Evolutionary conservation across 176 grass and related monocot species (phyloP).

Genomic region (Leersia perrieri): DNA sequence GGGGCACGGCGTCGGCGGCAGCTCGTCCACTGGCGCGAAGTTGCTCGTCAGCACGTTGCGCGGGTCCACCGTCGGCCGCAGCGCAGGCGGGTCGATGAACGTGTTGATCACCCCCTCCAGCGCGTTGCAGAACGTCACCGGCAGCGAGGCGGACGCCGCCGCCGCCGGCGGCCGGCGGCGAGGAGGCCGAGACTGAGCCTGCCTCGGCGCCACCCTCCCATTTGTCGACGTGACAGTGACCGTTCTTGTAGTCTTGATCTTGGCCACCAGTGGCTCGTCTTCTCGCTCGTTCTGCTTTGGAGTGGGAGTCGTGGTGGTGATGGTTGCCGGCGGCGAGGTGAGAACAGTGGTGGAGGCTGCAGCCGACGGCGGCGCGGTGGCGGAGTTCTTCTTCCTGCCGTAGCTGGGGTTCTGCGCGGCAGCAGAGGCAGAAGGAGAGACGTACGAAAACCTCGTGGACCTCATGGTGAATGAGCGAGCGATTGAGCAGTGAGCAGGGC

Average conservation of each 20-base stretch:
- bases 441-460: conserved; percentile 24
- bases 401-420: conserved; percentile 18
- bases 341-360: conserved; percentile 22
- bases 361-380: conserved; percentile 17
- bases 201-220: neutral
- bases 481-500: neutral
- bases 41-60: conserved; percentile 63
- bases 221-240: neutral
- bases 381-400: conserved; percentile 28
- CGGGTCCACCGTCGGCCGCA: conserved; percentile 82
- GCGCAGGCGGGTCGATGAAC: conserved; percentile 73
- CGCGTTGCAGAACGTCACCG: conserved; percentile 68
- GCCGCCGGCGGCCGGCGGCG: neutral
- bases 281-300: conserved; percentile 5
- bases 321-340: conserved; percentile 38
- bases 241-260: neutral
- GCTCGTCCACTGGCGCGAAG: conserved; percentile 90
- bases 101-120: conserved; percentile 87
- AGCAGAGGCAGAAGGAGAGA: conserved; percentile 41
- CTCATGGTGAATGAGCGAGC: neutral
- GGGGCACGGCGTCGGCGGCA: conserved; percentile 66
- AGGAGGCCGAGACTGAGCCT: conserved; percentile 2
- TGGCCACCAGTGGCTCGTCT: conserved; percentile 9
- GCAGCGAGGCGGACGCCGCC: conserved; percentile 29
- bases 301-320: neutral